Evolutionary conservation across 805 yeast genomes (phyloP), one percentile per base, ranked within the genome.

Genomic region (Candida yuanshanica): DNA sequence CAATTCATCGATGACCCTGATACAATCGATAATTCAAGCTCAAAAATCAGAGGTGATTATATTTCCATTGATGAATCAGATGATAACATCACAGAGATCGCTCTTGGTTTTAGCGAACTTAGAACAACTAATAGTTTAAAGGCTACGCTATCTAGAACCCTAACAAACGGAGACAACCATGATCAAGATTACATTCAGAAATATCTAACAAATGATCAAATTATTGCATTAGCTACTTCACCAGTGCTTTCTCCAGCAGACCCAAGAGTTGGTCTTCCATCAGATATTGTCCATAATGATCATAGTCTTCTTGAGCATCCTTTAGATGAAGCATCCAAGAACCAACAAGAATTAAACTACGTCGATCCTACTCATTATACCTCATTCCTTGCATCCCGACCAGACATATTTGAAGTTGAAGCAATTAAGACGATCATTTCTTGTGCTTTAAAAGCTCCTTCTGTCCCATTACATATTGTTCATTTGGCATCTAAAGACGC

Each of bases 401-500:
- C 98, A 0, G 96, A 90, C 60, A 66, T 76, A 33, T 86, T 86
- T 55, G 98, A 90, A 60, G 79, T 85, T 27, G 81, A 83, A 27
- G 97, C 97, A 5, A 83, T 90, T 48, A 71, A 77, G 7, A 79
- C 78, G 42, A 76, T 90, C 49, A 77, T 89, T 43, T 61, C 71
- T 36, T 77, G 88, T 45, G 75, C 90, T 22, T 64, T 70, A 24
- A 56, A 60, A 20, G 64, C 71, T 31, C 87, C 90, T 21, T 60
- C 67, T 5, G 81, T 79, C 2, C 84, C 84, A 10, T 66, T 89
- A 35, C 98, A 90, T 62, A 83, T 90, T 43, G 98, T 90, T 14
- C 98, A 90, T 62, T 67, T 90, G 49, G 95, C 96, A 2, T 79
- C 96, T 0, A 78, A 83, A 47, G 81, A 85, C 51, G 95, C 95